phyloP scores from a whole-genome alignment of 768 basidiomycete species.

The Suillus subalutaceus region DNA sequence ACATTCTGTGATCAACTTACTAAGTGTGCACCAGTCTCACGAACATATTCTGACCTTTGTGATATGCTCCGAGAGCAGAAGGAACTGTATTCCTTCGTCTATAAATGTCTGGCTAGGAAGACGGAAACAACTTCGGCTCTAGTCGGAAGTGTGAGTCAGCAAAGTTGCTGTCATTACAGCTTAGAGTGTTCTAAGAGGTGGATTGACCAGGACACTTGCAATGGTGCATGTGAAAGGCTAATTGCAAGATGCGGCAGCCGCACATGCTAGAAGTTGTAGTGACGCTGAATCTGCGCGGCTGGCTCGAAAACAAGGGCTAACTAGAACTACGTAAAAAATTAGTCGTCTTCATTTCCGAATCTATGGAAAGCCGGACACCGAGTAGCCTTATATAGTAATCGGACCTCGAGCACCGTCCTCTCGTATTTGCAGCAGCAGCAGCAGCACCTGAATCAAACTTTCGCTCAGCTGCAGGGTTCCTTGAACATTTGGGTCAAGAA shows the following conservation, averaged over 20 bases:
- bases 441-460: not conserved
- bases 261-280: not conserved
- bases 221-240: not conserved
- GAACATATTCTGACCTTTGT: not conserved
- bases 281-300: not conserved
- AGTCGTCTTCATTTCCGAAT: slow-evolving; percentile 9
- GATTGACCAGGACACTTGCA: not conserved
- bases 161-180: not conserved
- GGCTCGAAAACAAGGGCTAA: not conserved
- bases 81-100: not conserved
- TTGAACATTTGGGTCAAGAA: not conserved
- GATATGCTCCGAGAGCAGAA: not conserved
- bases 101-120: not conserved
- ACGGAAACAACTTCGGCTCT: not conserved
- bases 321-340: not conserved
- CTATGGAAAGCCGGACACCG: too few relatives aligned
- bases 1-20: slow-evolving; percentile 4
- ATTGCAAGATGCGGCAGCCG: not conserved
- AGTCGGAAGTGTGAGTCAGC: not conserved
- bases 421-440: not conserved
- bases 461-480: not conserved
- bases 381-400: too few relatives aligned
- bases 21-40: not conserved
- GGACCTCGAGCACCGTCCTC: too few relatives aligned
- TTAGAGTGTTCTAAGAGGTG: not conserved